These are phyloP conservation scores for Wickerhamomyces sp. DNA, from an alignment of 1,139 yeast genomes.

Conservation along the genomic window DNA sequence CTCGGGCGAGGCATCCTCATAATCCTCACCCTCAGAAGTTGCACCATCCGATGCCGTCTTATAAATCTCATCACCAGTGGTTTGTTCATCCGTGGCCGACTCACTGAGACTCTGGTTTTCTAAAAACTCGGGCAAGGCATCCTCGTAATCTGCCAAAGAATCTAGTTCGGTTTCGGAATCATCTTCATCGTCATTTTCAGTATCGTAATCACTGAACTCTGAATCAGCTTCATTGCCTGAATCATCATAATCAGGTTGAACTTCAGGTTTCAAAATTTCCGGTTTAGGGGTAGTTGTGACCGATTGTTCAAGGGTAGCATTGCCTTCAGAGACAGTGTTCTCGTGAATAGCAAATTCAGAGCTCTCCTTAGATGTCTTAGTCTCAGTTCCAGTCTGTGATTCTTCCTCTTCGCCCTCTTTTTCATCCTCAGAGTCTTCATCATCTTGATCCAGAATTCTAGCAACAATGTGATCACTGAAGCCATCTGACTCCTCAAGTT, in stretches of 20 bases:
- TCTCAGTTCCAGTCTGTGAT: neutral
- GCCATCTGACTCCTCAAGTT: neutral
- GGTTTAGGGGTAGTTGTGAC: neutral
- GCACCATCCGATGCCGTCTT: too few species aligned
- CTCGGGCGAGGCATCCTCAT: too few species aligned
- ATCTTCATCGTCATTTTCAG: neutral
- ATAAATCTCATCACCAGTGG: too few species aligned
- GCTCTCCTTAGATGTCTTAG: neutral
- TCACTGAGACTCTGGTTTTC: too few species aligned
- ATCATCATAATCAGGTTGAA: neutral
- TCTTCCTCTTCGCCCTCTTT: neutral
- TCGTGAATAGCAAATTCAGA: neutral
- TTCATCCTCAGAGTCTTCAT: neutral
- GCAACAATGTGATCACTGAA: neutral
- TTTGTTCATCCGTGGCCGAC: too few species aligned
- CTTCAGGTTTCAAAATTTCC: neutral
- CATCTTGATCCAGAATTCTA: neutral
- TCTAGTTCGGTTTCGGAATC: too few species aligned
- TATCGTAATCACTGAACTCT: neutral
- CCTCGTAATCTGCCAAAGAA: too few species aligned
- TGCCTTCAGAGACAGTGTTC: neutral
- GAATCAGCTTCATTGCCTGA: conserved; percentile 1
- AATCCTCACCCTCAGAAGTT: too few species aligned
- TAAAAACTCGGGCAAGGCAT: too few species aligned
- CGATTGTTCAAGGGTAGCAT: too few species aligned